Conservation (phyloP, 2,329 filamentous ascomycete species). For the Ophiostoma tasmaniense region DNA sequence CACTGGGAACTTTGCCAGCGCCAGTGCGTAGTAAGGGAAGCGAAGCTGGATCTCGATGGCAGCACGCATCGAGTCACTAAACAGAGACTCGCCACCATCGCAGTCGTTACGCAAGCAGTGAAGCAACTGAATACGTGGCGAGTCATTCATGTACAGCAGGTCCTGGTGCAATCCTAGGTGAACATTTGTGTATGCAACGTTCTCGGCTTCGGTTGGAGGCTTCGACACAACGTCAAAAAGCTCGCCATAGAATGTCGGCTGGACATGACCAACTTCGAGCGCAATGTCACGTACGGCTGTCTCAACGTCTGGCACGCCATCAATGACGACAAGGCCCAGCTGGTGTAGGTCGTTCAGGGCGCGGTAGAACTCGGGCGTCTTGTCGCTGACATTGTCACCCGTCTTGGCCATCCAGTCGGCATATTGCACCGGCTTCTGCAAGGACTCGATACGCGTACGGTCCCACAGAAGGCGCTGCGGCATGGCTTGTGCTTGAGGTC, state of each 20-base stretch:
- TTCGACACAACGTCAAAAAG: constrained; percentile 87
- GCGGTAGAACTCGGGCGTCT: constrained; percentile 41
- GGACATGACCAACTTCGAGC: constrained; percentile 64
- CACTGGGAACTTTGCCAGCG: constrained; percentile 49
- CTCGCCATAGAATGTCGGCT: constrained; percentile 82
- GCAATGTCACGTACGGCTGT: constrained; percentile 60
- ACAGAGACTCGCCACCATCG: constrained; percentile 75
- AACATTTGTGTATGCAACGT: constrained; percentile 80
- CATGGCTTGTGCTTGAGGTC: constrained; percentile 32
- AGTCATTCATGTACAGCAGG: constrained; percentile 72
- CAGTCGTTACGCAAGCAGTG: constrained; percentile 81
- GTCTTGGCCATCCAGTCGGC: constrained; percentile 58
- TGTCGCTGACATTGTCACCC: constrained; percentile 29
- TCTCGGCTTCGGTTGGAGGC: constrained; percentile 76
- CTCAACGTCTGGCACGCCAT: constrained; percentile 60
- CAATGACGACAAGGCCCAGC: constrained; percentile 70
- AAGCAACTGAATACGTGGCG: constrained; percentile 76
- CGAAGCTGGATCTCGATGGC: constrained; percentile 30
- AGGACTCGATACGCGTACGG: constrained; percentile 26
- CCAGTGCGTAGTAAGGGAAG: constrained; percentile 46
- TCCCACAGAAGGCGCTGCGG: constrained; percentile 35
- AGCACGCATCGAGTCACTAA: constrained; percentile 65
- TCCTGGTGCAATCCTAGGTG: constrained; percentile 89
- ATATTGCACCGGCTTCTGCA: constrained; percentile 52
- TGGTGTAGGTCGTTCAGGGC: constrained; percentile 54